A percentile compares a stretch with the other conserved stretches of the same genome.
Evolutionary conservation across 768 basidiomycete species (phyloP).

Genomic region (Calocybe gangraenosa): DNA sequence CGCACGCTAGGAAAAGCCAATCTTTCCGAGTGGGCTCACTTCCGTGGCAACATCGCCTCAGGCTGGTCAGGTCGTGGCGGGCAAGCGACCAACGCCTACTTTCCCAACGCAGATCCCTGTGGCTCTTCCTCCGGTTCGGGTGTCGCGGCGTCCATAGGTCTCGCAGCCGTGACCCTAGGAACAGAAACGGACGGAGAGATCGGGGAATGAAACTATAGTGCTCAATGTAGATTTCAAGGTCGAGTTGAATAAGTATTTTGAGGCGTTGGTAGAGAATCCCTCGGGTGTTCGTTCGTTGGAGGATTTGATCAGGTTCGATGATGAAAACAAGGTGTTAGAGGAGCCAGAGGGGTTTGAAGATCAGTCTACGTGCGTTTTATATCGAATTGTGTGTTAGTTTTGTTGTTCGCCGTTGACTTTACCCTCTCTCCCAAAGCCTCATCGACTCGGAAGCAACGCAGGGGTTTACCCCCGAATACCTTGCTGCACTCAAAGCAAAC

Average conservation of each 20-base stretch:
- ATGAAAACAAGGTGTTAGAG: slow-evolving; percentile 48
- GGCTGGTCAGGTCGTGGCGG: slow-evolving; percentile 36
- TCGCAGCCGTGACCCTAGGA: slow-evolving; percentile 42
- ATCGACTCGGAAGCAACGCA: slow-evolving; percentile 34
- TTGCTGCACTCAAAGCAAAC: slow-evolving; percentile 39
- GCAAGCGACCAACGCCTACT: slow-evolving; percentile 19
- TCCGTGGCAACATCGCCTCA: slow-evolving; percentile 38
- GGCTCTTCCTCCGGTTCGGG: slow-evolving; percentile 62
- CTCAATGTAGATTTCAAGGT: slow-evolving; percentile 60
- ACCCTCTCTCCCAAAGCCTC: slow-evolving; percentile 23
- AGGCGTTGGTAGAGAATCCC: slow-evolving; percentile 45
- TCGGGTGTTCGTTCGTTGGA: slow-evolving; percentile 51
- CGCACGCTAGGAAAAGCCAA: slow-evolving; percentile 53
- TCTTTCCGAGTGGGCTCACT: slow-evolving; percentile 51
- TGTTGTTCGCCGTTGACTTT: background rate
- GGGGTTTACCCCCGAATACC: slow-evolving; percentile 40
- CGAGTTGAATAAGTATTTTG: slow-evolving; percentile 44
- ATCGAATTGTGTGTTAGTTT: background rate
- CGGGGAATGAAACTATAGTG: slow-evolving; percentile 53
- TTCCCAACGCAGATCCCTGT: slow-evolving; percentile 47
- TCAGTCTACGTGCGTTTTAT: slow-evolving; percentile 30
- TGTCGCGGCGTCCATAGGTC: slow-evolving; percentile 47
- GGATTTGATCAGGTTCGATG: slow-evolving; percentile 56
- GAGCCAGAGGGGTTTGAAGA: slow-evolving; percentile 32
- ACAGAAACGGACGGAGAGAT: slow-evolving; percentile 50